Evolutionary conservation across 2,329 filamentous ascomycete genomes (phyloP).

Genomic region (Stenocarpella maydis): DNA sequence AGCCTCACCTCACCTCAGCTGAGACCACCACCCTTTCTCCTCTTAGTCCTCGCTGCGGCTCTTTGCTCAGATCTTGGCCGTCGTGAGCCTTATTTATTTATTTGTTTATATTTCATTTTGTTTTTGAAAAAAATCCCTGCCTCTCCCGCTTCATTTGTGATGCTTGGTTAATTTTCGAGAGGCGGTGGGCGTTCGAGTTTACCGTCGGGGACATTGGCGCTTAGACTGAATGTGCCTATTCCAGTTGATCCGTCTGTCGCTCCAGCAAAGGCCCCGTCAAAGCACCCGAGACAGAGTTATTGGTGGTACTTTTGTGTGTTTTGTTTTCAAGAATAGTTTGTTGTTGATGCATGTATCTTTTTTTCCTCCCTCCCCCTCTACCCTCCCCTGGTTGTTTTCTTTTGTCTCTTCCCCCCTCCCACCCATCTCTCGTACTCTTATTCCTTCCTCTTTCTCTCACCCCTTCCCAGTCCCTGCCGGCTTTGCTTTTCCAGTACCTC

Average conservation of each 20-base stretch:
- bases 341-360: neutral
- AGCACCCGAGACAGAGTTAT: conserved; percentile 28
- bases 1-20: conserved; percentile 23
- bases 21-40: neutral
- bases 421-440: neutral
- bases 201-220: no score
- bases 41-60: neutral
- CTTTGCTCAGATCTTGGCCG: neutral
- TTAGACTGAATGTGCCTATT: neutral
- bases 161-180: neutral
- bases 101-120: no score
- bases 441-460: neutral
- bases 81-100: no score
- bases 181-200: neutral
- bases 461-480: neutral
- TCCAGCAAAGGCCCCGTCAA: conserved; percentile 13
- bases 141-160: no score
- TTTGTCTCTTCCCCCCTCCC: neutral
- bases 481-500: neutral
- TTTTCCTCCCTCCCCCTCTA: no score
- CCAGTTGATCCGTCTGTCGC: conserved; percentile 6
- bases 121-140: no score
- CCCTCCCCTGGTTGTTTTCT: no score
- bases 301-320: neutral
- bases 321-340: neutral